Percentiles rank a stretch among this genome's conserved stretches.
These are phyloP conservation scores for Epichloe festucae DNA, from an alignment of 2,329 filamentous ascomycete species.

Conservation along the genomic window DNA sequence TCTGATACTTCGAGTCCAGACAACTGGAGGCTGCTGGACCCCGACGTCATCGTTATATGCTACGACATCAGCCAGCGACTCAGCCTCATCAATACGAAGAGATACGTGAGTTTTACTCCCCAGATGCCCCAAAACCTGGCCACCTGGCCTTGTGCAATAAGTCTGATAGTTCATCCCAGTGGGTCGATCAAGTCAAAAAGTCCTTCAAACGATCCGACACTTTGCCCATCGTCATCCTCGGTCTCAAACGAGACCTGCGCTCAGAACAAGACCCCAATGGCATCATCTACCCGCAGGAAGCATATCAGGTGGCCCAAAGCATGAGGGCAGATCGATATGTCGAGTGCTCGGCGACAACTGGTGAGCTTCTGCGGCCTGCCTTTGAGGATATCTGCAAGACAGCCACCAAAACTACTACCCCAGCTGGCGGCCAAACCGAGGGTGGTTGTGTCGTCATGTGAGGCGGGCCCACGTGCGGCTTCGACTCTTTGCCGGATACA, in stretches of 20 bases:
- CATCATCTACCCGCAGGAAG: slow-evolving; percentile 49
- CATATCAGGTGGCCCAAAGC: slow-evolving; percentile 40
- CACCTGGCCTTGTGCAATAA: slow-evolving; percentile 1
- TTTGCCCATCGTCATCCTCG: slow-evolving; percentile 43
- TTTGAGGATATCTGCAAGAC: slow-evolving; percentile 50
- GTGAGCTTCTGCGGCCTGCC: slow-evolving; percentile 42
- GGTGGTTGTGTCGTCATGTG: slow-evolving; percentile 41
- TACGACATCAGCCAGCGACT: slow-evolving; percentile 48
- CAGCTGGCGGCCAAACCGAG: slow-evolving; percentile 38
- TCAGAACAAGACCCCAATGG: slow-evolving; percentile 46
- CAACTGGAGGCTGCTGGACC: slow-evolving; percentile 44
- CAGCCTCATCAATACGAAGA: slow-evolving; percentile 45
- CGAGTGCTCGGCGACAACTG: slow-evolving; percentile 49
- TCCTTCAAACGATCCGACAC: slow-evolving; percentile 33
- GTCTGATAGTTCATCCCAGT: slow-evolving; percentile 26
- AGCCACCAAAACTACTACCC: slow-evolving; percentile 34
- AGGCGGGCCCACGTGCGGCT: slow-evolving; percentile 7
- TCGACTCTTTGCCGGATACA: neutral
- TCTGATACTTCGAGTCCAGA: slow-evolving; percentile 46
- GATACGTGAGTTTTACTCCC: slow-evolving; percentile 29
- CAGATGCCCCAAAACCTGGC: neutral
- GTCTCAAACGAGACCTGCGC: slow-evolving; percentile 47
- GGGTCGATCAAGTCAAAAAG: slow-evolving; percentile 40
- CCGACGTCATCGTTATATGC: slow-evolving; percentile 46
- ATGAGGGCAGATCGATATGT: slow-evolving; percentile 50